Evolutionary conservation across 2,329 filamentous ascomycete genomes (phyloP), one percentile per base, ranked within the genome.

Genomic region (Trichoderma hamatum): DNA sequence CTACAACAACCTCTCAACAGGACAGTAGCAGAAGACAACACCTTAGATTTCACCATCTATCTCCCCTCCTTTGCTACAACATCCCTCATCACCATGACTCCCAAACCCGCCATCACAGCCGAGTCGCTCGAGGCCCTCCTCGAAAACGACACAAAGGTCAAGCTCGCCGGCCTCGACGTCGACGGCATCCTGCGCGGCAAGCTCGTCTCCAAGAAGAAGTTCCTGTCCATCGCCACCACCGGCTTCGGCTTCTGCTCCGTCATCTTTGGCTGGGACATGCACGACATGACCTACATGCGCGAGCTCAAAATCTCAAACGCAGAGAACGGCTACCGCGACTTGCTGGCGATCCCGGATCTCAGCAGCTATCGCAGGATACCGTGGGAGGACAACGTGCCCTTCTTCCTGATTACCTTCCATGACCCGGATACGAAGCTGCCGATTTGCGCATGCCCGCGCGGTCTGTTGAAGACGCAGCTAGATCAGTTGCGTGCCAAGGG

Each of bases 211-310:
- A 97, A 97, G 85, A 91, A 90, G 78, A 97, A 97, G 82, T 97
- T 97, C 80, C 83, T 97, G 46, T 93, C 92, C 34, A 87, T 97
- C 65, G 90, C 90, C n/a, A 81, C 87, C 52, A 86, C 89, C 55
- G 94, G 94, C 63, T 97, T 97, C 75, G 94, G 94, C 66, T 97
- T 97, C 84, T 97, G 94, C 84, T 96, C 92, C 24, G 93, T 97
- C 73, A 89, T 97, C 72, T 97, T 97, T 76, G 94, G 94, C 78
- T 97, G 94, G 94, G 94, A 97, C 80, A 97, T 97, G 93, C 94
- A 97, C 80, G 94, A 97, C 77, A 86, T 89, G 82, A 96, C 93
- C 13, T 97, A 97, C 80, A 90, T 92, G 78, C 89, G 86, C 74
- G 94, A 97, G 81, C 87, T 97, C 72, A 87, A 88, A 76, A 91